Evolutionary conservation across 495 filamentous ascomycete species (phyloP), one percentile per base, ranked within the genome.

Genomic region (Bryoglossum gracile): DNA sequence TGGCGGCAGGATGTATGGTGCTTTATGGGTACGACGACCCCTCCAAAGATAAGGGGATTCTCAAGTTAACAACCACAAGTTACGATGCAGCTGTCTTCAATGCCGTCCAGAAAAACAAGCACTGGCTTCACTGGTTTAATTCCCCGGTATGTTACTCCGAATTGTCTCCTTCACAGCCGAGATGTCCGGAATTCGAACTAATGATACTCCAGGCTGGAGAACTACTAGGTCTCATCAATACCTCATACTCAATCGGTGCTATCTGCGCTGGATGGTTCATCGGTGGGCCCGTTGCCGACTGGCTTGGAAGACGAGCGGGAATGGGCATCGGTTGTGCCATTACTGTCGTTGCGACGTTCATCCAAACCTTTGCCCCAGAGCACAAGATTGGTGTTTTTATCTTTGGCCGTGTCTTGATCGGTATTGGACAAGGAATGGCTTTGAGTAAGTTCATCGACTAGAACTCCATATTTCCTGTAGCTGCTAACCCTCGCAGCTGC

Each of bases 41-140:
- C n/a, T n/a, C n/a, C n/a, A n/a, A n/a, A n/a, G n/a, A n/a, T n/a
- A n/a, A n/a, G n/a, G n/a, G n/a, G n/a, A n/a, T n/a, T n/a, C n/a
- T n/a, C n/a, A n/a, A n/a, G n/a, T n/a, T n/a, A n/a, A n/a, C n/a
- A n/a, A n/a, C n/a, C n/a, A n/a, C n/a, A n/a, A n/a, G n/a, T n/a
- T n/a, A n/a, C n/a, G 79, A 83, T 70, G 77, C 77, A 21, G 80
- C 77, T 0, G 77, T 82, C 10, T 83, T 73, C 68, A 82, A 82
- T 60, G 77, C 78, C 18, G 73, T 81, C 14, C 78, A 80, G 54
- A 73, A 72, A 21, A 78, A 73, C 10, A 60, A 69, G 5, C 74
- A 80, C 54, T 82, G 79, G 79, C 60, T 74, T 5, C 68, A 67
- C n/a, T 82, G 68, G 57, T 81, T 83, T 62, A 67, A 78, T 49